Percentiles rank a stretch among this genome's conserved stretches.
Evolutionary conservation across 306 rosid genomes (phyloP).

Genomic region (Potentilla sterilis): DNA sequence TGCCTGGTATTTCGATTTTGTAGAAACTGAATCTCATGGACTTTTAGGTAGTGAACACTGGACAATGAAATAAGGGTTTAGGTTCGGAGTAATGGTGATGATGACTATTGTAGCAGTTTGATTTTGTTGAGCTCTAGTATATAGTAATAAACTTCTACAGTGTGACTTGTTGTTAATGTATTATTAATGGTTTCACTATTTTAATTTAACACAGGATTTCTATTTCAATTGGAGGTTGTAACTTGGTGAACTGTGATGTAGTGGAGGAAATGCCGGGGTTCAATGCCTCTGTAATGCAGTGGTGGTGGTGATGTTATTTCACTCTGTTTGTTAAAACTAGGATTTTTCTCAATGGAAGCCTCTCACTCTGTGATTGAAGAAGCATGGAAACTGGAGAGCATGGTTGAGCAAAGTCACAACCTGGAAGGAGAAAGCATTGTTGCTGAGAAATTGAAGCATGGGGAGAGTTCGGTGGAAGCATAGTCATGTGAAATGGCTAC

Average conservation of each 20-base stretch:
- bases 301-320: neutral
- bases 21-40: neutral
- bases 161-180: neutral
- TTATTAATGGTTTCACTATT: neutral
- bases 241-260: neutral
- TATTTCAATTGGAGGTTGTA: neutral
- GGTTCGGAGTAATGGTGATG: neutral
- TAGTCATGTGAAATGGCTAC: neutral
- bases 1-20: neutral
- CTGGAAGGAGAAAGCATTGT: neutral
- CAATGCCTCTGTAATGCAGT: neutral
- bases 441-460: neutral
- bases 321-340: neutral
- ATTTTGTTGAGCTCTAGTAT: neutral
- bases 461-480: neutral
- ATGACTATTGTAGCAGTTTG: neutral
- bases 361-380: neutral
- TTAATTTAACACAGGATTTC: neutral
- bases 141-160: neutral
- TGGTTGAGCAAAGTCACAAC: neutral
- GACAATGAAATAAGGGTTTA: neutral
- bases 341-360: slow-evolving; percentile 1
- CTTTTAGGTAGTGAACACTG: neutral
- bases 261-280: neutral
- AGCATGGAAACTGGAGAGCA: neutral